Evolutionary conservation across 129 eudicot genomes (phyloP).

Genomic region (Flaveria ramosissima): DNA sequence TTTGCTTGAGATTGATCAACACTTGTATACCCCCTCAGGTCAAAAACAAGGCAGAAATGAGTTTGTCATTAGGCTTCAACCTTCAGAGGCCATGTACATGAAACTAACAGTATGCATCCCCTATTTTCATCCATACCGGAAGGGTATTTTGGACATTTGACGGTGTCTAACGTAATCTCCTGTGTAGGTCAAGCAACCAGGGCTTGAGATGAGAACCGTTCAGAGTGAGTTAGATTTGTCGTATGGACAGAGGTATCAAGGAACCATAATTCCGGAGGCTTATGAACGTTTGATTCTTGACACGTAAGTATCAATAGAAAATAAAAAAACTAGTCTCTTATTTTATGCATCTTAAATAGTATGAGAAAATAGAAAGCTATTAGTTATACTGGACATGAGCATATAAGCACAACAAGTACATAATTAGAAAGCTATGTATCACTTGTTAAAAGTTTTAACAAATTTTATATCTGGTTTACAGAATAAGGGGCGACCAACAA

Average conservation of each 20-base stretch:
- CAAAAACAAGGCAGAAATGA: conserved; percentile 94
- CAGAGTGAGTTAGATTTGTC: conserved; percentile 98
- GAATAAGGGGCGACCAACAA: conserved; percentile 98
- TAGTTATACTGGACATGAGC: background rate
- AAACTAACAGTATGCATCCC: conserved; percentile 75
- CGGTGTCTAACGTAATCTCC: conserved; percentile 8
- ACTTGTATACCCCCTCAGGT: conserved; percentile 43
- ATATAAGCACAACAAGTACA: background rate
- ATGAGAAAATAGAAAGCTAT: background rate
- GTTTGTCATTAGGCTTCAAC: conserved; percentile 92
- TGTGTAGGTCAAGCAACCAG: conserved; percentile 90
- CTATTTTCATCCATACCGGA: background rate
- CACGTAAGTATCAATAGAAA: conserved; percentile 53
- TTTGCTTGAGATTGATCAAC: background rate
- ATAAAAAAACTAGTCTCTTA: background rate
- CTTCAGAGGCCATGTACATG: conserved; percentile 98
- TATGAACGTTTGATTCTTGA: conserved; percentile 96
- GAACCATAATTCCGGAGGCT: conserved; percentile 80
- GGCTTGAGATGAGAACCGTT: conserved; percentile 80
- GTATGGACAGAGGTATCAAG: conserved; percentile 80
- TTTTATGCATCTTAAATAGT: conserved; percentile 2
- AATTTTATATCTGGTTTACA: conserved; percentile 40
- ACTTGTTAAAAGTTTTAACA: conserved; percentile 16
- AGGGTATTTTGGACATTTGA: conserved; percentile 7
- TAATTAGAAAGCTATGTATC: conserved; percentile 4